Percentiles rank a stretch among this genome's conserved stretches.
Evolutionary conservation across 768 basidiomycete species (phyloP).

Genomic region (Boletus eberwhitei): DNA sequence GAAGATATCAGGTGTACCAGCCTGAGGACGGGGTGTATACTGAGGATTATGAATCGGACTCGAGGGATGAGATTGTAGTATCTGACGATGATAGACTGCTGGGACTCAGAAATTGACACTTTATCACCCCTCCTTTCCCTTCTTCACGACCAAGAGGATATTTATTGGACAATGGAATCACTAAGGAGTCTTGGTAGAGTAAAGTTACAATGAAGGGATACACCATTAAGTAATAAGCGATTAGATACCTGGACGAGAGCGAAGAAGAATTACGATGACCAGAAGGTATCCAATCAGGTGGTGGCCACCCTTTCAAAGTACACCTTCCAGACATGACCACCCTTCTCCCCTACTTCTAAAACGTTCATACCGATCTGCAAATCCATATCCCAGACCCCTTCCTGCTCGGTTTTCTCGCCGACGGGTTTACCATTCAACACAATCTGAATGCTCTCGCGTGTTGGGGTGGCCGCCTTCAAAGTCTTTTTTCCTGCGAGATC

Average conservation of each 20-base stretch:
- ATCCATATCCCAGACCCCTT: constrained; percentile 60
- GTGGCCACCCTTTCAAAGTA: constrained; percentile 49
- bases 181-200: constrained; percentile 24
- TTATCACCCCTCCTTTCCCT: neutral
- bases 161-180: constrained; percentile 11
- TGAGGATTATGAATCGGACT: constrained; percentile 33
- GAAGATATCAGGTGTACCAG: constrained; percentile 66
- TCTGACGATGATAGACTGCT: constrained; percentile 25
- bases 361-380: constrained; percentile 57
- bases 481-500: constrained; percentile 40
- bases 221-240: constrained; percentile 32
- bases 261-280: constrained; percentile 6
- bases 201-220: constrained; percentile 26
- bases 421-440: constrained; percentile 58
- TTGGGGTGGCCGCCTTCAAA: constrained; percentile 38
- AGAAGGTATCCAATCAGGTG: constrained; percentile 16
- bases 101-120: constrained; percentile 15
- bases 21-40: constrained; percentile 51
- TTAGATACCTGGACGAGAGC: constrained; percentile 21
- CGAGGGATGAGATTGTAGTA: neutral
- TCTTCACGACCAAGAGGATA: neutral
- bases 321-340: constrained; percentile 67
- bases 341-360: constrained; percentile 72
- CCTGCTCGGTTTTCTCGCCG: constrained; percentile 42
- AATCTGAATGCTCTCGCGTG: constrained; percentile 52